These are phyloP conservation scores for Chytriomyces hyalinus DNA, from an alignment of 192 early-diverging fungal species.

Conservation along the genomic window DNA sequence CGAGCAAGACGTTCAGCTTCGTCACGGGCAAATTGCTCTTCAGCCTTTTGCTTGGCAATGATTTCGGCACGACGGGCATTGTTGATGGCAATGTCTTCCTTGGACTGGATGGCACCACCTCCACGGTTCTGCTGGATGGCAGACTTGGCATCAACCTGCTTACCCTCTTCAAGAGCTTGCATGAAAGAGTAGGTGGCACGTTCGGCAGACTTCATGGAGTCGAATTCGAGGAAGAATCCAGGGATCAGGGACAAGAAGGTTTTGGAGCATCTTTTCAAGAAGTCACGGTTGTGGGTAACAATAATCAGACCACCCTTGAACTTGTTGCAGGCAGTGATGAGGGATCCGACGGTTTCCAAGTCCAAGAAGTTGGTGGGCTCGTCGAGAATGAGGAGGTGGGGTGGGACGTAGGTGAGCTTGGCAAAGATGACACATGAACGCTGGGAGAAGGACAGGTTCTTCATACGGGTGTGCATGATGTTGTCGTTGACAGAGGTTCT, in stretches of 20 bases:
- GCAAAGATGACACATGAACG: conserved; percentile 85
- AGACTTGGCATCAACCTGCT: conserved; percentile 32
- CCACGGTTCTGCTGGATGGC: conserved; percentile 52
- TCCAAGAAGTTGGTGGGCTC: conserved; percentile 79
- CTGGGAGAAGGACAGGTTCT: conserved; percentile 76
- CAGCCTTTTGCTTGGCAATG: conserved; percentile 67
- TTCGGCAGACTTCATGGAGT: conserved; percentile 41
- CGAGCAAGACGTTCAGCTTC: conserved; percentile 46
- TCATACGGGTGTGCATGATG: conserved; percentile 74
- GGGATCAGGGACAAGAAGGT: conserved; percentile 50
- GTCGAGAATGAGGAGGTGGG: conserved; percentile 82
- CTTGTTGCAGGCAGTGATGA: conserved; percentile 73
- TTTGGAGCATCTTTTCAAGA: conserved; percentile 60
- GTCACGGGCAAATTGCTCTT: conserved; percentile 72
- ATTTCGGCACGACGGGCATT: conserved; percentile 72
- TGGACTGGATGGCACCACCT: conserved; percentile 75
- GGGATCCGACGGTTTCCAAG: conserved; percentile 75
- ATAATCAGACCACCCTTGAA: conserved; percentile 82
- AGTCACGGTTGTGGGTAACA: conserved; percentile 84
- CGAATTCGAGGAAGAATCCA: conserved; percentile 38
- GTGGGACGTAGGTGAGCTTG: conserved; percentile 80
- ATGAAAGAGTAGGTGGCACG: conserved; percentile 40
- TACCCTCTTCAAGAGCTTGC: conserved; percentile 39
- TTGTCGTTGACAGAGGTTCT: conserved; percentile 81
- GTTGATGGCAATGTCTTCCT: conserved; percentile 77